Base-by-base conservation (phyloP, 2,329 filamentous ascomycete genomes). In the Stemphylium vesicarium region DNA sequence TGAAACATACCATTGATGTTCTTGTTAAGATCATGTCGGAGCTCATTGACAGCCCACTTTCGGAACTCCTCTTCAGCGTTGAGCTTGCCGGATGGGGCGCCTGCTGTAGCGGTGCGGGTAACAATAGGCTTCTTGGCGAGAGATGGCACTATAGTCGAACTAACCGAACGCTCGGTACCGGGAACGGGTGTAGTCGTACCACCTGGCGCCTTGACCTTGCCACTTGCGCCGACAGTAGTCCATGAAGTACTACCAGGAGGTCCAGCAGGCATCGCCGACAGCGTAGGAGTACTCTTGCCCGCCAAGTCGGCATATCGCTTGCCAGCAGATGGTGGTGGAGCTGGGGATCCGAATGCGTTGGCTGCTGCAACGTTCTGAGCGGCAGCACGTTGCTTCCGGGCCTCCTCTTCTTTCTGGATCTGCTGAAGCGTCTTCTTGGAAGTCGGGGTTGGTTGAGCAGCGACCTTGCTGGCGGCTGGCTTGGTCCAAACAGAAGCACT, bases 251-350 rank as follows among this genome's bases (percentile, higher is more conserved):
- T 66, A 52, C 81, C 79, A 4, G 68, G 65, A 51, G 77, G 75
- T 41, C 77, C 75, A n/a, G 79, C 55, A 45, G 42, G 42, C 11
- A 32, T 32, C 73, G 76, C 69, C 16, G 70, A 58, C 31, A 50
- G 46, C 18, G 80, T 75, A 16, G 82, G 74, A 32, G 82, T 77
- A 26, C 81, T 82, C 80, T 97, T 97, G 74, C 92, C 87, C 6
- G 95, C 95, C 24, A 99, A 85, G 74, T 97, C 95, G 16, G 95
- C 94, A 75, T 98, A 98, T 51, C 94, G 90, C 81, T 98, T 98
- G 35, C 90, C 89, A 58, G 78, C 77, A 24, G 73, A 63, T 5
- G 68, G 48, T n/a, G 68, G 67, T 20, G 77, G 75, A 9, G 81
- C 75, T 37, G 81, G 75, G 10, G 78, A 73, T 33, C 78, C 77